Conservation (phyloP, 345 rosid genomes). For the Populus simonii region DNA sequence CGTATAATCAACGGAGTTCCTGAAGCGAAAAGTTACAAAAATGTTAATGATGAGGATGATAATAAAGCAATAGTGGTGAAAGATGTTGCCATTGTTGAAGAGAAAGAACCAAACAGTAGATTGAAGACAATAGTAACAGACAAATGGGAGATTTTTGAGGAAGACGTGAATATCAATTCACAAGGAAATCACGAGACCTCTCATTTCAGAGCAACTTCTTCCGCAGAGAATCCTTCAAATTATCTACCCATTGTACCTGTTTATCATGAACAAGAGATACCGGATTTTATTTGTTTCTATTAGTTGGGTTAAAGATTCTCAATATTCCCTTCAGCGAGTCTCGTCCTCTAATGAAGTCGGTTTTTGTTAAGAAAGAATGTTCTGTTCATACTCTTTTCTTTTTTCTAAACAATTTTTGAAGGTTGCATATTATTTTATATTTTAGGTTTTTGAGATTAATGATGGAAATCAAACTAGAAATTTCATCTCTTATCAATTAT, state of each 20-base stretch:
- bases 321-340: not conserved
- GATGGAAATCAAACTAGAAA: too few species aligned
- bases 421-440: too few species aligned
- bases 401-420: not conserved
- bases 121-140: constrained; percentile 49
- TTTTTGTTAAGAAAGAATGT: not conserved
- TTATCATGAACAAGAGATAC: constrained; percentile 27
- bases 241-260: constrained; percentile 20
- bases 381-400: not conserved
- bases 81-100: constrained; percentile 1
- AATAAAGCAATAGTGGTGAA: constrained; percentile 18
- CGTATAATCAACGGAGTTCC: constrained; percentile 34
- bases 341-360: not conserved
- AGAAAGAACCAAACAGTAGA: not conserved
- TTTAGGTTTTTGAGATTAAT: too few species aligned
- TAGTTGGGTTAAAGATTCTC: not conserved
- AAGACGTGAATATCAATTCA: constrained; percentile 13
- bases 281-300: constrained; percentile 51
- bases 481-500: too few species aligned
- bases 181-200: not conserved
- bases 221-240: not conserved
- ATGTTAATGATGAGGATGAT: not conserved
- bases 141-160: constrained; percentile 64
- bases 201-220: not conserved
- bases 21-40: not conserved